Evolutionary conservation across 176 grass and related monocot genomes (phyloP).

Genomic region (Puya raimondii): DNA sequence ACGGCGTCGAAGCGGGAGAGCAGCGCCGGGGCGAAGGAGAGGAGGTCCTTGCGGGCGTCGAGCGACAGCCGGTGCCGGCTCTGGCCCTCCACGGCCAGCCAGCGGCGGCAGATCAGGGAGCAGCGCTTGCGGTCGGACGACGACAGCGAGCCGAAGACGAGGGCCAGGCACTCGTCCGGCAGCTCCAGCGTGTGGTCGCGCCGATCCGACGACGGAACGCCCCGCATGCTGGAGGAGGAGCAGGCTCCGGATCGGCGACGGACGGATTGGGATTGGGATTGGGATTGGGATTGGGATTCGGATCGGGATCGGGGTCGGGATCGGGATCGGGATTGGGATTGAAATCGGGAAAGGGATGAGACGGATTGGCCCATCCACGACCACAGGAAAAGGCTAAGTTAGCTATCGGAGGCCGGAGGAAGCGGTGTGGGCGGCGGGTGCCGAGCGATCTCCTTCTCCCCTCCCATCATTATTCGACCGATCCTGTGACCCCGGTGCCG

Average conservation of each 20-base stretch:
- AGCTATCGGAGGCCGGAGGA: too few relatives aligned
- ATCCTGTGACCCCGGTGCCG: too few relatives aligned
- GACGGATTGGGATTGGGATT: neutral
- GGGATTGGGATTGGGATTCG: too few relatives aligned
- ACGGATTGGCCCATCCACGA: too few relatives aligned
- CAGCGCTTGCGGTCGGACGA: constrained; percentile 56
- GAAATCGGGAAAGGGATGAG: too few relatives aligned
- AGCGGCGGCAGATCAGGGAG: constrained; percentile 58
- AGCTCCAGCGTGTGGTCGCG: constrained; percentile 73
- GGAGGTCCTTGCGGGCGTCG: constrained; percentile 38
- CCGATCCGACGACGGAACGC: neutral
- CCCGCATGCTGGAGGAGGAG: neutral
- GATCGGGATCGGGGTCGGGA: too few relatives aligned
- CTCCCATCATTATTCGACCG: too few relatives aligned
- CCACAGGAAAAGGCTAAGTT: too few relatives aligned
- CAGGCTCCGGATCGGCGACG: neutral
- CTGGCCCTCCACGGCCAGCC: constrained; percentile 54
- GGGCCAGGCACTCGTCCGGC: constrained; percentile 66
- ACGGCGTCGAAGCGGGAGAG: constrained; percentile 61
- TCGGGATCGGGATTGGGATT: too few relatives aligned
- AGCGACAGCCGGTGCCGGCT: constrained; percentile 57
- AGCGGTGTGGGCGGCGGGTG: too few relatives aligned
- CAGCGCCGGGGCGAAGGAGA: constrained; percentile 17
- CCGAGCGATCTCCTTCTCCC: too few relatives aligned
- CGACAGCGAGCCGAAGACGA: constrained; percentile 58